phyloP scores from a whole-genome alignment of 2,329 filamentous ascomycete genomes.

The Neopestalotiopsis rosae region DNA sequence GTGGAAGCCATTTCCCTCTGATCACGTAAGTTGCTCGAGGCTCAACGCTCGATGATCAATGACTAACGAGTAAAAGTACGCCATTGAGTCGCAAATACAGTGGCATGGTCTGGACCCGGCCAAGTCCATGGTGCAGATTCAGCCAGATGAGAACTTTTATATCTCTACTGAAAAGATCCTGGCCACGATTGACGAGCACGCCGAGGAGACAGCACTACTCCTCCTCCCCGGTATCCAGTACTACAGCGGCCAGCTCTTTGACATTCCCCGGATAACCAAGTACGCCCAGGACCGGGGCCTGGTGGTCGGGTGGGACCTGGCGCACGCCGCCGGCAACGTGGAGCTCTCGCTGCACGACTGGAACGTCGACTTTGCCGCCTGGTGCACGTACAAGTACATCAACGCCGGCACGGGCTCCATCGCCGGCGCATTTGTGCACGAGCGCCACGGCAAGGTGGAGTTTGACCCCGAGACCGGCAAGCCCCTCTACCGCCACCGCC shows the following conservation, averaged over 20 bases:
- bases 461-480: conserved; percentile 45
- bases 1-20: conserved; percentile 87
- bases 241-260: conserved; percentile 88
- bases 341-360: conserved; percentile 81
- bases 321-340: conserved; percentile 86
- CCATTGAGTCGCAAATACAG: conserved; percentile 79
- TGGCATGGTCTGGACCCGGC: conserved; percentile 72
- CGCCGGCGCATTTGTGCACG: conserved; percentile 81
- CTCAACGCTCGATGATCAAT: no score
- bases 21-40: conserved; percentile 66
- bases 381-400: conserved; percentile 96
- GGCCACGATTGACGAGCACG: conserved; percentile 75
- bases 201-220: conserved; percentile 73
- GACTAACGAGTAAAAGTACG: conserved; percentile 60
- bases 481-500: conserved; percentile 64
- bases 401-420: conserved; percentile 86
- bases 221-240: conserved; percentile 89
- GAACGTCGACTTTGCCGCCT: conserved; percentile 89
- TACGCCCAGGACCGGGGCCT: conserved; percentile 76
- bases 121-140: conserved; percentile 75
- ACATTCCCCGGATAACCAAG: conserved; percentile 79
- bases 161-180: conserved; percentile 76
- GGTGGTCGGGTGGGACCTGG: conserved; percentile 84
- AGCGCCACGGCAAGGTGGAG: conserved; percentile 68
- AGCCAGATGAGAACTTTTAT: conserved; percentile 65